These are phyloP conservation scores for Stachybotrys chartarum DNA, from an alignment of 2,329 filamentous ascomycete species.

Conservation along the genomic window DNA sequence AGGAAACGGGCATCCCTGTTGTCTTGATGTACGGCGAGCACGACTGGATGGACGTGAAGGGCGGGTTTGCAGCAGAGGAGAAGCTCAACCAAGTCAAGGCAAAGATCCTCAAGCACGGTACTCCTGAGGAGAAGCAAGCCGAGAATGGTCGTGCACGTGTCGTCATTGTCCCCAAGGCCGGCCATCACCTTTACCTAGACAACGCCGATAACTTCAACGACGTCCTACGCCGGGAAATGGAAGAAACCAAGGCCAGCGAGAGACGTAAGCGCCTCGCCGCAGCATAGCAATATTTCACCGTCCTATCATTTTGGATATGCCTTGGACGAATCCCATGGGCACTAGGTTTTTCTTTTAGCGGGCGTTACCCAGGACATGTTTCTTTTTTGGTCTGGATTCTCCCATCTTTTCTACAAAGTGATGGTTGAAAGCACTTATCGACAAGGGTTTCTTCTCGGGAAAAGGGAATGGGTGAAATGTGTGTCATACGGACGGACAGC, in stretches of 20 bases:
- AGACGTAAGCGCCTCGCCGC: constrained; percentile 14
- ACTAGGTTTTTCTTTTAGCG: background rate
- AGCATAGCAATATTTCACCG: background rate
- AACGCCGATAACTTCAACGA: constrained; percentile 52
- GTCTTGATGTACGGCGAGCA: constrained; percentile 95
- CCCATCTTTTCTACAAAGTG: too few species aligned
- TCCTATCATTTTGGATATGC: too few species aligned
- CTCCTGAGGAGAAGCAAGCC: constrained; percentile 56
- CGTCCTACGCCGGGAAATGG: constrained; percentile 44
- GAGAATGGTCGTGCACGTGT: constrained; percentile 83
- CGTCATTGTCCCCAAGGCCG: constrained; percentile 59
- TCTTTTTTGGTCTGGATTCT: background rate
- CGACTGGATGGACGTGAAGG: constrained; percentile 97
- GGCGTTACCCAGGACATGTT: background rate
- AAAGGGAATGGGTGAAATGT: too few species aligned
- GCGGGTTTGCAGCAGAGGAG: constrained; percentile 72
- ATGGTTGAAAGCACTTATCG: too few species aligned
- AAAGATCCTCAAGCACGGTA: constrained; percentile 53
- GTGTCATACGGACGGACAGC: too few species aligned
- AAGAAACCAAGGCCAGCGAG: constrained; percentile 33
- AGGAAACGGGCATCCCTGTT: constrained; percentile 67
- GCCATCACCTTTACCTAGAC: constrained; percentile 54
- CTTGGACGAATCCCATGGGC: too few species aligned
- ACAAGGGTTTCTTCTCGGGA: too few species aligned
- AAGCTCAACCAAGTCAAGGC: constrained; percentile 64